These are phyloP conservation scores for Coemansia interrupta DNA, from an alignment of 192 early-diverging fungal species.

Conservation along the genomic window DNA sequence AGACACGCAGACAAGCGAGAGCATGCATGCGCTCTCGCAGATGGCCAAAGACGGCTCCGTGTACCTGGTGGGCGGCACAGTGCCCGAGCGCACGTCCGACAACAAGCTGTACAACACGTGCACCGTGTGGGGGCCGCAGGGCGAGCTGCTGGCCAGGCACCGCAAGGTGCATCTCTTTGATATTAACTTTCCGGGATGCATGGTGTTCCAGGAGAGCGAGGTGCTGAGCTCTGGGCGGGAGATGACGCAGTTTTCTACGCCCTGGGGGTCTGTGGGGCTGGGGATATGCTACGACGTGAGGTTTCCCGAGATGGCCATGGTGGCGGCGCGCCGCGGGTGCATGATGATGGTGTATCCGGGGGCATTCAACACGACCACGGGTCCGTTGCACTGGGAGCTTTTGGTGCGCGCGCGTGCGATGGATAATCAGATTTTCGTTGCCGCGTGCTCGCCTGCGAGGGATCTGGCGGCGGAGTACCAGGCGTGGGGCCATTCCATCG, in stretches of 20 bases:
- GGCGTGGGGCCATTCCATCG: conserved; percentile 91
- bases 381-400: conserved; percentile 94
- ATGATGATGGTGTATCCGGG: conserved; percentile 95
- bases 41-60: conserved; percentile 88
- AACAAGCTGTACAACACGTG: conserved; percentile 79
- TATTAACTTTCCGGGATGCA: conserved; percentile 91
- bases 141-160: conserved; percentile 62
- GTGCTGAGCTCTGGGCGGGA: conserved; percentile 71
- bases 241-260: conserved; percentile 76
- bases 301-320: conserved; percentile 95
- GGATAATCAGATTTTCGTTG: conserved; percentile 92
- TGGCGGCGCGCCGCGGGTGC: conserved; percentile 82
- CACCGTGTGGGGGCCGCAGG: conserved; percentile 69
- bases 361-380: conserved; percentile 94
- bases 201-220: conserved; percentile 86
- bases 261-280: conserved; percentile 82
- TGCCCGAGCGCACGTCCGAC: conserved; percentile 69
- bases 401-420: conserved; percentile 77
- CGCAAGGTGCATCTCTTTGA: conserved; percentile 93
- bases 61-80: conserved; percentile 86
- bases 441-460: conserved; percentile 94
- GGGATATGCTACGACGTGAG: conserved; percentile 97
- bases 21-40: conserved; percentile 65
- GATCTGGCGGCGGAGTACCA: conserved; percentile 70
- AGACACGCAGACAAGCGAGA: conserved; percentile 55